Evolutionary conservation across 371 early-diverging fungal genomes (phyloP), one percentile per base, ranked within the genome.

Genomic region (Mucor irregularis): DNA sequence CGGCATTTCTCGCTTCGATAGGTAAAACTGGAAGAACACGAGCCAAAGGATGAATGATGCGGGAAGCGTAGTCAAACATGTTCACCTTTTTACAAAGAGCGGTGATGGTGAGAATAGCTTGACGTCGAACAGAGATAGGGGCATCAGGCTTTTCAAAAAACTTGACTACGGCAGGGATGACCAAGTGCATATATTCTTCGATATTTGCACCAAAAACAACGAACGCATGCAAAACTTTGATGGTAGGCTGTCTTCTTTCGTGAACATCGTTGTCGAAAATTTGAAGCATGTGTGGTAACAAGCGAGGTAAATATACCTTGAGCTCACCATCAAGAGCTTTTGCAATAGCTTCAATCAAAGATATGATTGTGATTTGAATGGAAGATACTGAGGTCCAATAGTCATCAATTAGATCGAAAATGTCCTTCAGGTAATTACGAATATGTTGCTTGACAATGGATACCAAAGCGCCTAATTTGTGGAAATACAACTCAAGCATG

Each of bases 101-200:
- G 0, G 88, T 91, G 28, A 94, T 85, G n/a, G 94, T 88, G 25
- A 76, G 65, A 17, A 96, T 86, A 1, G 96, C 90, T 21, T 83
- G 71, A 35, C 81, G 85, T 33, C 93, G 84, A n/a, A 96, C 71
- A 16, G 57, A 55, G 3, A 78, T 53, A 0, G 90, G 87, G 0
- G 81, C 78, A 43, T 90, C 91, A 0, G 83, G 72, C 26, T 83
- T 80, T 61, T 95, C 95, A 61, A 96, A 87, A 38, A 93, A 80
- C 38, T 79, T 71, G 44, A 96, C 88, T 11, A 98, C 81, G 5
- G 87, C 89, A 5, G 96, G 98, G 43, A 96, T 85, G 8, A 97
- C 90, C 21, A 98, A 74, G 61, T 93, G 94, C 79, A 97, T 82
- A 60, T 95, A 94, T 50, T 96, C 95, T 64, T 97, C 97, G 53